A percentile compares a stretch with the other conserved stretches of the same genome.
These are phyloP conservation scores for Guadua angustifolia DNA, from an alignment of 176 grass and related monocot genomes.

Conservation along the genomic window DNA sequence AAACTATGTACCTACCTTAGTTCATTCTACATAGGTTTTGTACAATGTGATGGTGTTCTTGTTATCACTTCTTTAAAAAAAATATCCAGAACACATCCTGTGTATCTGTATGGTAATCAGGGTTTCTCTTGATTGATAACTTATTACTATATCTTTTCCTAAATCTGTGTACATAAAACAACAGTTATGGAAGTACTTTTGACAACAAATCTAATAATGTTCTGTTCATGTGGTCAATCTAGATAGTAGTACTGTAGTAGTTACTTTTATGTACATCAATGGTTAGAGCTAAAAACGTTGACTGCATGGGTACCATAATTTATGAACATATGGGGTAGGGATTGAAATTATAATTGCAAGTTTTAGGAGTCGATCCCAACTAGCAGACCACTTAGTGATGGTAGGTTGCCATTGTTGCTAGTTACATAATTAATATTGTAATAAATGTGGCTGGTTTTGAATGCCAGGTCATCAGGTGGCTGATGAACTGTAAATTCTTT, in stretches of 20 bases:
- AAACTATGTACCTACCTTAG: slow-evolving; percentile 17
- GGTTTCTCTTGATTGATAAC: background rate
- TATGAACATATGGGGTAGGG: background rate
- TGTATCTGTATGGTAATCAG: background rate
- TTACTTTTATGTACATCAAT: background rate
- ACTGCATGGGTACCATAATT: background rate
- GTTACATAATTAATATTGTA: background rate
- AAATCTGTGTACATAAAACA: background rate
- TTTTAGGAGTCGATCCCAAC: background rate
- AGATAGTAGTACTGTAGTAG: background rate
- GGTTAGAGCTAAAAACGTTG: background rate
- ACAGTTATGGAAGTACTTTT: background rate
- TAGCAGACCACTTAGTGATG: background rate
- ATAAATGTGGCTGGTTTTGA: background rate
- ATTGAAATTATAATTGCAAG: background rate
- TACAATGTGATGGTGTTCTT: slow-evolving; percentile 6
- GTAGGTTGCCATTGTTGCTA: background rate
- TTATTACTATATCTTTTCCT: background rate
- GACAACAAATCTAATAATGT: background rate
- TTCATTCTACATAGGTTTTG: slow-evolving; percentile 30
- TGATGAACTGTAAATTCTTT: slow-evolving; percentile 10
- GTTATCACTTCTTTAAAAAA: background rate
- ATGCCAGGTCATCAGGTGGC: background rate
- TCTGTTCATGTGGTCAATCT: background rate
- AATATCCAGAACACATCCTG: background rate